Percentiles rank a stretch among this genome's conserved stretches.
Conservation (phyloP, 106 monocot genomes). For the Dendrobium nobile region DNA sequence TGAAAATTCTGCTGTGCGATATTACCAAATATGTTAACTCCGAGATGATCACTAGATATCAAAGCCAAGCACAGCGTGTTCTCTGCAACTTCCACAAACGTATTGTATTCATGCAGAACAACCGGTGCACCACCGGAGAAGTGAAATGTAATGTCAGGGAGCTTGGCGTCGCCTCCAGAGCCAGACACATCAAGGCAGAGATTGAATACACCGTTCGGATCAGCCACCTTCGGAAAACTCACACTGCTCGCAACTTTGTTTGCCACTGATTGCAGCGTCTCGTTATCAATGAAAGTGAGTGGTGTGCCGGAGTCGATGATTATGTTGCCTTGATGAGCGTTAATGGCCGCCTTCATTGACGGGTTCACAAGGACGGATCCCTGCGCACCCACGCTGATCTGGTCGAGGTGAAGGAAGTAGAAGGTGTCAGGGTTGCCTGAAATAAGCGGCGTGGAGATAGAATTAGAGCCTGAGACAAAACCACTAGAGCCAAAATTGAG, state of each 20-base stretch:
- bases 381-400: conserved; percentile 11
- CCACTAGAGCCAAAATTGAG: conserved; percentile 22
- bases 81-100: conserved; percentile 1
- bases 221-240: background rate
- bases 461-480: background rate
- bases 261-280: background rate
- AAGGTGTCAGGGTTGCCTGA: background rate
- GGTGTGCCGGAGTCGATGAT: conserved; percentile 41
- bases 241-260: conserved; percentile 2
- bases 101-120: conserved; percentile 7
- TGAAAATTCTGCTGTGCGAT: conserved; percentile 45
- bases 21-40: conserved; percentile 23
- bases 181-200: conserved; percentile 19
- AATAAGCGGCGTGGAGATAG: conserved; percentile 12
- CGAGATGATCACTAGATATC: background rate
- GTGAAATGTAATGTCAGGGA: conserved; percentile 26
- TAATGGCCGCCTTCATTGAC: too few species aligned
- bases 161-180: background rate
- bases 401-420: conserved; percentile 24
- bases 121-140: conserved; percentile 19
- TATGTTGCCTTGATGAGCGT: conserved; percentile 3
- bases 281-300: conserved; percentile 13
- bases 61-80: conserved; percentile 22
- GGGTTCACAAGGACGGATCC: background rate
- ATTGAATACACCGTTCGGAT: background rate